Evolutionary conservation across 2,329 filamentous ascomycete species (phyloP), one percentile per base, ranked within the genome.

Genomic region (Nothomitra cinnamomea): DNA sequence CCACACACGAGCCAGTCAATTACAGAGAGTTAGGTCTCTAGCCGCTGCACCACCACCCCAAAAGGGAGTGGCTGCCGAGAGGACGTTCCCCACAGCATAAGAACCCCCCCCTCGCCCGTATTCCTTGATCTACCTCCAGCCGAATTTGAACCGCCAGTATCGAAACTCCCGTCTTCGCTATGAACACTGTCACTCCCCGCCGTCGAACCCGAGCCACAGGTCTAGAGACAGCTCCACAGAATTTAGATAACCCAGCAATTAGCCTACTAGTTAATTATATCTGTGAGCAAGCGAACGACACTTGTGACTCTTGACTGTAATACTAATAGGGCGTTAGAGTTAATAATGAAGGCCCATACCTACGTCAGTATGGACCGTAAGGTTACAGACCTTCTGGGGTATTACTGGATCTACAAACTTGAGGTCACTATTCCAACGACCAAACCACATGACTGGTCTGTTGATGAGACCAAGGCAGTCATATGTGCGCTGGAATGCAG

Each of bases 131-230:
- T n/a, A n/a, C n/a, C n/a, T 45, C 15, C 41, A 45, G 17, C 41
- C 10, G 41, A 45, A 45, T 45, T 45, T 45, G 41, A 45, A 45
- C 41, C 41, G 13, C 41, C 24, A n/a, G n/a, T n/a, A 45, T 45
- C 41, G 41, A 45, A 21, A 17, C 41, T 45, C 41, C 41, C 15
- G n/a, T 21, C 41, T 45, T 45, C 41, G 17, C 15, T 45, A 45
- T 45, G 41, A 21, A 45, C 41, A 13, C 41, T 45, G n/a, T n/a
- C n/a, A n/a, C n/a, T n/a, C n/a, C n/a, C n/a, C n/a, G n/a, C n/a
- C n/a, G n/a, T n/a, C n/a, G n/a, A n/a, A n/a, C n/a, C n/a, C n/a
- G n/a, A n/a, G n/a, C n/a, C n/a, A n/a, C n/a, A n/a, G n/a, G n/a
- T 17, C 10, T 13, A 13, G n/a, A n/a, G n/a, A 45, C 41, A 22